Conservation (phyloP, 2,329 filamentous ascomycete genomes). For the Kalmusia sp. region DNA sequence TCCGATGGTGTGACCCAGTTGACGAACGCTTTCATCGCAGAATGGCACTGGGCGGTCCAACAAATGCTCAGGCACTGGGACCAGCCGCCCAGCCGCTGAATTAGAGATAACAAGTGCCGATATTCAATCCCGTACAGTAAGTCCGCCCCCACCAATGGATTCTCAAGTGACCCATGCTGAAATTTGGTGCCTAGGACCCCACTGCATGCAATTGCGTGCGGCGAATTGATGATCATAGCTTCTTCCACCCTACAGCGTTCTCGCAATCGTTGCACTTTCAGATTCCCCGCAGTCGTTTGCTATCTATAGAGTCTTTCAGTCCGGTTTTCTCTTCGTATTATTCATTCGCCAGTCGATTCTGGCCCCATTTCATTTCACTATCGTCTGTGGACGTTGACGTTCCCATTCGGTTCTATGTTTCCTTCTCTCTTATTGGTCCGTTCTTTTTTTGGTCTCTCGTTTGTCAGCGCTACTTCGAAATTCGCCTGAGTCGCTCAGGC, state of each 20-base stretch:
- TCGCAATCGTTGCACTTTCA: not conserved
- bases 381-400: too few relatives aligned
- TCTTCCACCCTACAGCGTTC: not conserved
- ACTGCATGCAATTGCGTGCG: too few relatives aligned
- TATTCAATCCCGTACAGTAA: too few relatives aligned
- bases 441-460: not conserved
- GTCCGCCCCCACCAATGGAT: too few relatives aligned
- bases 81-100: conserved; percentile 54
- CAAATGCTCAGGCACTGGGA: conserved; percentile 75
- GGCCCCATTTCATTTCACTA: too few relatives aligned
- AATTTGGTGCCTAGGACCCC: too few relatives aligned
- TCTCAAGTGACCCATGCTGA: too few relatives aligned
- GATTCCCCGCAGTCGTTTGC: not conserved
- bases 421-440: not conserved
- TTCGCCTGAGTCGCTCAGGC: too few relatives aligned
- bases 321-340: not conserved
- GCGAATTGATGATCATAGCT: not conserved
- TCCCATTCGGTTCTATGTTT: too few relatives aligned
- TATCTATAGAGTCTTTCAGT: not conserved
- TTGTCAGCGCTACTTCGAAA: too few relatives aligned
- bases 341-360: too few relatives aligned
- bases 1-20: conserved; percentile 65
- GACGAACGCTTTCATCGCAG: conserved; percentile 66
- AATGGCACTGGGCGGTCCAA: conserved; percentile 71
- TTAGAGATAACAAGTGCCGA: too few relatives aligned